Base-by-base conservation (phyloP, 805 yeast genomes). In the Starmerella riodocensis region DNA sequence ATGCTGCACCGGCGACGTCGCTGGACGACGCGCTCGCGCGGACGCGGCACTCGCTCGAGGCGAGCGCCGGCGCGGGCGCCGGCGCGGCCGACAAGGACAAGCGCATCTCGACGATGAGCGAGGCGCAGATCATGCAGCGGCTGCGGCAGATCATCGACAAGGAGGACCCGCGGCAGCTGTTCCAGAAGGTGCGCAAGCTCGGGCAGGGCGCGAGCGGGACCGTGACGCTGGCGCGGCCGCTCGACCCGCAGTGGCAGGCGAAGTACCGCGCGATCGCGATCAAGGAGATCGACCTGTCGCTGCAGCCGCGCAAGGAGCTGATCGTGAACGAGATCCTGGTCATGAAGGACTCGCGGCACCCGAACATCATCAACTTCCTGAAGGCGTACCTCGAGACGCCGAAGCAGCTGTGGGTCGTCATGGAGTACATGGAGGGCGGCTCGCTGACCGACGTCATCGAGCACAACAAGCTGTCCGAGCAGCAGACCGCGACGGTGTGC, bases 341-440 rank as follows among this genome's bases (percentile, higher is more conserved):
- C 19, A 91, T 91, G 98, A 84, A 84, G 58, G 96, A 85, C 54
- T 78, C 93, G 13, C 86, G 81, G 47, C 97, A 91, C 62, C 78
- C 80, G 45, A 91, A 91, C 57, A 91, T 91, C 60, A 98, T 91
- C 42, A 91, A 88, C 58, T 91, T 83, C 60, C 62, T 91, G 44
- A 97, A 88, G 55, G 84, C 95, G 1, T 93, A 83, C 54, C 63
- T 88, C 46, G 70, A 85, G 39, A 36, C 39, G 14, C 39, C 42
- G 17, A 35, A 32, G 28, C 96, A 91, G 54, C 66, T 91, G 44
- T 88, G 97, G 95, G 98, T 91, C n/a, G 81, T 93, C 24, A 91
- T 91, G 99, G 99, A 91, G 60, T 93, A 76, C 58, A 91, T 91
- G 99, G 96, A 93, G 63, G 98, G 98, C 39, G 99, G 99, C 1